A percentile compares a stretch with the other conserved stretches of the same genome.
These are phyloP conservation scores for Dictyostelium intermedium DNA, from an alignment of 78 protist species.

Conservation along the genomic window DNA sequence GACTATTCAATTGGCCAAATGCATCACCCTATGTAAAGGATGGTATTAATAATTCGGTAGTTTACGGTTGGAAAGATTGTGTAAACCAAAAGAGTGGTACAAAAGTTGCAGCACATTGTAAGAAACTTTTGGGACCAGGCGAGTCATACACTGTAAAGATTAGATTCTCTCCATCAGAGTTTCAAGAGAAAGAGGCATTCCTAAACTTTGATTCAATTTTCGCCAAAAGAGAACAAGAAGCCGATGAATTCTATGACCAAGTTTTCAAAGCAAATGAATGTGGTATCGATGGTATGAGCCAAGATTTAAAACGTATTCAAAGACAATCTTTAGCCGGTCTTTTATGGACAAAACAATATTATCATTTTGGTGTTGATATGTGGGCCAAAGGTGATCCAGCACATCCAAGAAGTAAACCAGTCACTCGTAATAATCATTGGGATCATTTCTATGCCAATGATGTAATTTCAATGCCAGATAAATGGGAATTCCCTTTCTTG, in stretches of 20 bases:
- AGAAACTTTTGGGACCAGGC: slow-evolving; percentile 8
- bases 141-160: slow-evolving; percentile 44
- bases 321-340: slow-evolving; percentile 88
- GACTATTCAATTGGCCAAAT: slow-evolving; percentile 64
- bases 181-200: slow-evolving; percentile 12
- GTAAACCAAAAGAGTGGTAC: slow-evolving; percentile 73
- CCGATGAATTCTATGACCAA: slow-evolving; percentile 74
- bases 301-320: slow-evolving; percentile 26
- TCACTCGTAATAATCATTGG: slow-evolving; percentile 80
- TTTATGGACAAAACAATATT: slow-evolving; percentile 89
- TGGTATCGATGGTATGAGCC: background rate
- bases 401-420: slow-evolving; percentile 4
- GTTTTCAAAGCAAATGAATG: background rate
- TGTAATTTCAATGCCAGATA: slow-evolving; percentile 90
- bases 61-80: slow-evolving; percentile 51
- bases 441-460: slow-evolving; percentile 79
- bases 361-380: slow-evolving; percentile 83
- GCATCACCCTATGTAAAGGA: slow-evolving; percentile 68
- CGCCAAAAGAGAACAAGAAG: slow-evolving; percentile 20
- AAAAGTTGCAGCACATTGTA: slow-evolving; percentile 59
- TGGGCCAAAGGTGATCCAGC: slow-evolving; percentile 83
- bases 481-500: slow-evolving; percentile 84
- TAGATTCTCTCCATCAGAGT: slow-evolving; percentile 22
- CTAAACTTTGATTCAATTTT: slow-evolving; percentile 8
- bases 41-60: slow-evolving; percentile 76